phyloP scores from a whole-genome alignment of 1,284 basidiomycete genomes.

The Sporisorium iseilematis-ciliati region DNA sequence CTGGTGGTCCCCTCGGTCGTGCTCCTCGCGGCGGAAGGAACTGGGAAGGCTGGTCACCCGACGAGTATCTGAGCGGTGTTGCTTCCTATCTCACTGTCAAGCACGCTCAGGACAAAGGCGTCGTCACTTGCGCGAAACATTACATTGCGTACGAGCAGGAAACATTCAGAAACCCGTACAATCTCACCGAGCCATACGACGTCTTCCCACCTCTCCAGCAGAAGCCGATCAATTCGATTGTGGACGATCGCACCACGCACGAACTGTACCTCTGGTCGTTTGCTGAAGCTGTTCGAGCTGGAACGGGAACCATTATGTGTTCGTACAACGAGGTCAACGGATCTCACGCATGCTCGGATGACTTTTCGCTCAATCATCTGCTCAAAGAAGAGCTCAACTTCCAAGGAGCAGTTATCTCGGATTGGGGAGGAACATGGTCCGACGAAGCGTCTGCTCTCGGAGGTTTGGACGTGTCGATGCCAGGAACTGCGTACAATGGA shows the following conservation, averaged over 20 bases:
- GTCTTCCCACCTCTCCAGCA: conserved; percentile 49
- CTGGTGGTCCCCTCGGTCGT: conserved; percentile 71
- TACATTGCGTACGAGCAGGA: conserved; percentile 65
- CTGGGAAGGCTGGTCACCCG: conserved; percentile 76
- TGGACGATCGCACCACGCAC: conserved; percentile 81
- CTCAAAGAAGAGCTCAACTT: conserved; percentile 82
- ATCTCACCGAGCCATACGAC: conserved; percentile 23
- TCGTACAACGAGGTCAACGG: conserved; percentile 75
- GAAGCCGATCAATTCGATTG: conserved; percentile 74
- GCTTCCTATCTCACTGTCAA: conserved; percentile 51
- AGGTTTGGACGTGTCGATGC: conserved; percentile 76
- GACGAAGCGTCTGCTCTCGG: conserved; percentile 72
- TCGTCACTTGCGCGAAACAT: conserved; percentile 70
- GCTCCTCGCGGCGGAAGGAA: conserved; percentile 79
- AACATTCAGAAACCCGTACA: conserved; percentile 49
- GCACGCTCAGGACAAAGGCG: conserved; percentile 54
- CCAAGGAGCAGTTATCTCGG: conserved; percentile 77
- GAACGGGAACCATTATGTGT: conserved; percentile 70
- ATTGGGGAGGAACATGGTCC: conserved; percentile 54
- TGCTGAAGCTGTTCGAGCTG: conserved; percentile 72
- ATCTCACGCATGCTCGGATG: conserved; percentile 78
- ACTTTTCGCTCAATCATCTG: conserved; percentile 77
- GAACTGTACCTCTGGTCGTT: conserved; percentile 71
- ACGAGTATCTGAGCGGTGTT: conserved; percentile 52
- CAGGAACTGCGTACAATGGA: conserved; percentile 54